Percentiles rank a stretch among this genome's conserved stretches.
phyloP scores from a whole-genome alignment of 495 filamentous ascomycete genomes.

The Friedmanniomyces endolithicus region DNA sequence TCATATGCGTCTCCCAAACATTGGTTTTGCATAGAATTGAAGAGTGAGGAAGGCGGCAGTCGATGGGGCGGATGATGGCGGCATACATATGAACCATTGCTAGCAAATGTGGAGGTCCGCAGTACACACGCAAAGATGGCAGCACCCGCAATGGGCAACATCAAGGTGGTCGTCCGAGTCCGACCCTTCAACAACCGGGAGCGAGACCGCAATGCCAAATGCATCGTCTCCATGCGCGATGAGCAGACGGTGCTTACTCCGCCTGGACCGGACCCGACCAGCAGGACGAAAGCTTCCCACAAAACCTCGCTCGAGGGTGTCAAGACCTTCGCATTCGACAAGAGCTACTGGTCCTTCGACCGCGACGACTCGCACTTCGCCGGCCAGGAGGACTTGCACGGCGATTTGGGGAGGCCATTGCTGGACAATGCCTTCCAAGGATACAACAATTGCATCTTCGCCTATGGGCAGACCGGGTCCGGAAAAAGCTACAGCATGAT shows the following conservation, averaged over 20 bases:
- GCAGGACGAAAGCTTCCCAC: slow-evolving; percentile 36
- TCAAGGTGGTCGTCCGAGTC: slow-evolving; percentile 97
- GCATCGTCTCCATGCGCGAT: slow-evolving; percentile 93
- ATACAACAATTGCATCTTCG: slow-evolving; percentile 99
- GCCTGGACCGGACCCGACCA: slow-evolving; percentile 47
- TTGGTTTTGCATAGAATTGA: background rate
- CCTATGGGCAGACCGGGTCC: slow-evolving; percentile 96
- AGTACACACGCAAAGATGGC: slow-evolving; percentile 43
- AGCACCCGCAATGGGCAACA: slow-evolving; percentile 80
- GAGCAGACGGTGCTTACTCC: slow-evolving; percentile 78
- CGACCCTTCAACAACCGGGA: slow-evolving; percentile 86
- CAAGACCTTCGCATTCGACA: slow-evolving; percentile 91
- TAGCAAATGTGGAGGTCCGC: slow-evolving; percentile 2
- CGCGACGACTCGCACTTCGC: slow-evolving; percentile 70
- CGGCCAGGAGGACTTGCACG: slow-evolving; percentile 77
- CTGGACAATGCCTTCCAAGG: slow-evolving; percentile 97
- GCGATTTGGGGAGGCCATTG: slow-evolving; percentile 77
- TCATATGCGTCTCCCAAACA: too few relatives aligned
- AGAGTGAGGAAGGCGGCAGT: background rate
- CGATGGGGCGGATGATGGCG: background rate
- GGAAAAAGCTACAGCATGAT: slow-evolving; percentile 99
- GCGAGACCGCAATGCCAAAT: slow-evolving; percentile 79
- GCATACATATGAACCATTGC: background rate
- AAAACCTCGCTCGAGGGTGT: slow-evolving; percentile 60
- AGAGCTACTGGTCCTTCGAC: slow-evolving; percentile 96